Base-by-base conservation (phyloP, 129 eudicot species). In the Chrysanthemum makinoi region DNA sequence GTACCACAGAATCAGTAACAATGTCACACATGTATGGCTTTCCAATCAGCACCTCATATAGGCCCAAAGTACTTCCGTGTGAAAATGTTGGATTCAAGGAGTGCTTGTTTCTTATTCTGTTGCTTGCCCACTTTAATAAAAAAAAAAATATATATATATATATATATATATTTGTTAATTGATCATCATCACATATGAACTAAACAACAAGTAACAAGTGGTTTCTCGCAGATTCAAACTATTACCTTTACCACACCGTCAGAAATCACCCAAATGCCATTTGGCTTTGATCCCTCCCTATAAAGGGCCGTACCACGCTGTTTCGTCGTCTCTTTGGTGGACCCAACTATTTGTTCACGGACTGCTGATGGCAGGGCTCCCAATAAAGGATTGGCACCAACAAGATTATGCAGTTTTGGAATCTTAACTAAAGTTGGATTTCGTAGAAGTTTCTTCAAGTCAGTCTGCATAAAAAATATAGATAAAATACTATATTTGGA, bases 231-330 rank as follows among this genome's bases (percentile, higher is more conserved):
- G 18, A 5, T 15, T n/a, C 14, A 39, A 16, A 43, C 9, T 51
- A 10, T 78, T 85, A 94, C 98, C 98, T 87, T 87, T 72, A 89
- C 96, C 57, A 89, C 96, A 20, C 98, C 98, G 68, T 84, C 89
- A 51, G 90, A 87, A 55, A 94, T 87, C 57, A 94, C 79, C 95
- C 96, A 94, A 50, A 94, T 76, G 48, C 98, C 96, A 83, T 75
- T 72, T 60, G 98, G 88, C 78, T 68, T 83, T 14, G 87, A 80
- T 68, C 92, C 96, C 81, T 94, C 98, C 60, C 20, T 82, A 72
- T 89, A 89, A 52, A 94, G 90, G 10, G 88, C 62, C 53, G 82
- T 54, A 26, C 89, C 96, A 22, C 86, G 84, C 52, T 82, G 72
- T 81, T 89, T 89, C 88, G 85, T 81, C 28, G 83, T 81, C 83